These are phyloP conservation scores for Phytopythium boreale DNA, from an alignment of 352 stramenopile species.

Conservation along the genomic window DNA sequence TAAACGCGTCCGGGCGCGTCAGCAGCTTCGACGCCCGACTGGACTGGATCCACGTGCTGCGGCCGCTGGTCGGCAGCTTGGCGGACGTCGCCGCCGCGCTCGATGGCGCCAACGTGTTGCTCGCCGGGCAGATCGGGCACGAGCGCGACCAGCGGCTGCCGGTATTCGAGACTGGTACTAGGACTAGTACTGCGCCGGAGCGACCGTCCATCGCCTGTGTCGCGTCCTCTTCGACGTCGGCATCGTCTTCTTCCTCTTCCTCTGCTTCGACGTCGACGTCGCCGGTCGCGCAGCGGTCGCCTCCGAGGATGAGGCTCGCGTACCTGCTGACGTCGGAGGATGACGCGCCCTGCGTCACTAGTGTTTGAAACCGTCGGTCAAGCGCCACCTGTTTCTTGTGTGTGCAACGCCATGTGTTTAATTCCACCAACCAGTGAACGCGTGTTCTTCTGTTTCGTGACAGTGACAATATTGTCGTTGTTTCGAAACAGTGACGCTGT, in stretches of 20 bases:
- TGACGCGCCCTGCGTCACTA: conserved; percentile 3
- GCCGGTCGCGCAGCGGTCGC: neutral
- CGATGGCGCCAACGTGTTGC: conserved; percentile 14
- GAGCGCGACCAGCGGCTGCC: neutral
- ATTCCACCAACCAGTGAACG: too few species aligned
- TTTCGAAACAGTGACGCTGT: neutral
- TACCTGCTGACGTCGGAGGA: conserved; percentile 12
- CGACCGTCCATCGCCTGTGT: neutral
- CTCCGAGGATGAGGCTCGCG: conserved; percentile 3
- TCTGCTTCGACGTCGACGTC: neutral
- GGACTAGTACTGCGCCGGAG: too few species aligned
- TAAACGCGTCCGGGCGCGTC: conserved; percentile 10
- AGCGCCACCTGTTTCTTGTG: too few species aligned
- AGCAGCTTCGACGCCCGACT: conserved; percentile 7
- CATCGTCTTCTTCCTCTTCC: too few species aligned
- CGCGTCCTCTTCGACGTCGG: neutral
- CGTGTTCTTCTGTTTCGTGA: neutral
- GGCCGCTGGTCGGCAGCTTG: conserved; percentile 15
- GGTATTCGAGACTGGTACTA: neutral
- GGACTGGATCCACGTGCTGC: conserved; percentile 13
- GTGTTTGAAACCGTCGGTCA: neutral
- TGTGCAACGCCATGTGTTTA: too few species aligned
- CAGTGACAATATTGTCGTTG: neutral
- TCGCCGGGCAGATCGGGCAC: conserved; percentile 13
- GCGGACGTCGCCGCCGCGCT: conserved; percentile 17